Percentiles rank a stretch among this genome's conserved stretches.
Evolutionary conservation across 1,139 yeast species (phyloP).

Genomic region (Nakaseomyces uthaithaninus): DNA sequence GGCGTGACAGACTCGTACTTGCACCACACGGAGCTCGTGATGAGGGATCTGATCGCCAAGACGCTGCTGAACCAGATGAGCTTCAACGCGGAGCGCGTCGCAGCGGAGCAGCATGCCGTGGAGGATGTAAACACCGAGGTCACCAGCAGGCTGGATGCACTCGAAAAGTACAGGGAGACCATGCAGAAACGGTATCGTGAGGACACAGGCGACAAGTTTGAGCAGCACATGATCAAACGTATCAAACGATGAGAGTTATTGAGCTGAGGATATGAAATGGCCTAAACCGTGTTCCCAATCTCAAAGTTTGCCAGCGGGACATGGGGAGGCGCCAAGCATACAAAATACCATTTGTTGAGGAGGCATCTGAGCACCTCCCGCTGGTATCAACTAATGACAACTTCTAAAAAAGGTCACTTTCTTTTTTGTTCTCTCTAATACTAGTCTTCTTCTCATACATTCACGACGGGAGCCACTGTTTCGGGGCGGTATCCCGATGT

Average conservation of each 20-base stretch:
- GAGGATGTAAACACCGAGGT: neutral
- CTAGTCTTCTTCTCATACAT: too few relatives aligned
- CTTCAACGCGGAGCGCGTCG: slow-evolving; percentile 19
- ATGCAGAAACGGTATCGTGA: slow-evolving; percentile 3
- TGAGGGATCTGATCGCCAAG: slow-evolving; percentile 17
- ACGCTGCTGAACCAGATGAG: slow-evolving; percentile 28
- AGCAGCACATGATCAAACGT: slow-evolving; percentile 1
- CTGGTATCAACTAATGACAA: too few relatives aligned
- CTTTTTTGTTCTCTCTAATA: too few relatives aligned
- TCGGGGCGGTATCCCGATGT: too few relatives aligned
- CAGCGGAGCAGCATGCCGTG: neutral
- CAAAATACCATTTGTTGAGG: too few relatives aligned
- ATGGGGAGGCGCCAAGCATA: too few relatives aligned
- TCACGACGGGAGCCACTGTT: too few relatives aligned
- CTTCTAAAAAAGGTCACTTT: too few relatives aligned
- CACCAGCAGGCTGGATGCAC: slow-evolving; percentile 3
- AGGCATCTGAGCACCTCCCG: too few relatives aligned
- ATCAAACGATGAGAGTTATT: neutral
- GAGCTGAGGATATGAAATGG: neutral
- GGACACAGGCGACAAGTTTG: neutral
- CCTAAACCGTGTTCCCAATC: too few relatives aligned
- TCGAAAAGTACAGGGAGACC: slow-evolving; percentile 6
- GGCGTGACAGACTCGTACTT: slow-evolving; percentile 20
- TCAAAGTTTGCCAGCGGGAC: too few relatives aligned
- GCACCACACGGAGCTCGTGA: slow-evolving; percentile 22